These are phyloP conservation scores for Darksidea phi DNA, from an alignment of 495 filamentous ascomycete species.

Conservation along the genomic window DNA sequence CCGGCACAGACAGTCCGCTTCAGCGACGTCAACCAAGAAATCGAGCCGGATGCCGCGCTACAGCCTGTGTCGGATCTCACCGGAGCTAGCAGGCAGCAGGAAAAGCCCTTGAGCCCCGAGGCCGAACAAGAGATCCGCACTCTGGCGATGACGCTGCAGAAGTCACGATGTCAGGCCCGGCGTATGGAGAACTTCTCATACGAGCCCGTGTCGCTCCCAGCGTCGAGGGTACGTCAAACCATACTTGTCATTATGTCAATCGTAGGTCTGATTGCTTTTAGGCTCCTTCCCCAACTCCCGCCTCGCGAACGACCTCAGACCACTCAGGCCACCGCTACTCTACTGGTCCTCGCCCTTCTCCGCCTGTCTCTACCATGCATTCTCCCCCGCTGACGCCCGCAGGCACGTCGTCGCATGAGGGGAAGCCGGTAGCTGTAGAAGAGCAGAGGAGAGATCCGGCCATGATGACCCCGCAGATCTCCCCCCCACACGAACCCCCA, in stretches of 20 bases:
- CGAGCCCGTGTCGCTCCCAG: slow-evolving; percentile 82
- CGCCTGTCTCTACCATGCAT: slow-evolving; percentile 63
- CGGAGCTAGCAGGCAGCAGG: slow-evolving; percentile 38
- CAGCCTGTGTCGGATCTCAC: slow-evolving; percentile 41
- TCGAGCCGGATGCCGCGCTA: slow-evolving; percentile 55
- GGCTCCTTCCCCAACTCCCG: slow-evolving; percentile 53
- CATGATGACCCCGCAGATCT: slow-evolving; percentile 66
- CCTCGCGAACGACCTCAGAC: slow-evolving; percentile 47
- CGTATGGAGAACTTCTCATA: slow-evolving; percentile 83
- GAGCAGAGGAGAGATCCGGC: slow-evolving; percentile 45
- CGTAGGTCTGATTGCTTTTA: slow-evolving; percentile 26
- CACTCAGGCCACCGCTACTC: slow-evolving; percentile 39
- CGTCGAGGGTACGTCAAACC: slow-evolving; percentile 68
- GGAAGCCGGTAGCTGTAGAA: slow-evolving; percentile 6
- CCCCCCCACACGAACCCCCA: slow-evolving; percentile 47
- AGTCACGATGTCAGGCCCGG: slow-evolving; percentile 71
- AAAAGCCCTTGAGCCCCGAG: slow-evolving; percentile 48
- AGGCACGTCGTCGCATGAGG: slow-evolving; percentile 56
- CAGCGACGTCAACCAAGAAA: slow-evolving; percentile 75
- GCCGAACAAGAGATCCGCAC: slow-evolving; percentile 66
- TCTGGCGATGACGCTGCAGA: slow-evolving; percentile 68
- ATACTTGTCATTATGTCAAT: slow-evolving; percentile 2
- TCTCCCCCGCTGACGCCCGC: slow-evolving; percentile 90
- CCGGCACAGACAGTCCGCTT: slow-evolving; percentile 65
- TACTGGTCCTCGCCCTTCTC: slow-evolving; percentile 48